These are phyloP conservation scores for Boletales sp. DNA, from an alignment of 768 basidiomycete species.

Conservation along the genomic window DNA sequence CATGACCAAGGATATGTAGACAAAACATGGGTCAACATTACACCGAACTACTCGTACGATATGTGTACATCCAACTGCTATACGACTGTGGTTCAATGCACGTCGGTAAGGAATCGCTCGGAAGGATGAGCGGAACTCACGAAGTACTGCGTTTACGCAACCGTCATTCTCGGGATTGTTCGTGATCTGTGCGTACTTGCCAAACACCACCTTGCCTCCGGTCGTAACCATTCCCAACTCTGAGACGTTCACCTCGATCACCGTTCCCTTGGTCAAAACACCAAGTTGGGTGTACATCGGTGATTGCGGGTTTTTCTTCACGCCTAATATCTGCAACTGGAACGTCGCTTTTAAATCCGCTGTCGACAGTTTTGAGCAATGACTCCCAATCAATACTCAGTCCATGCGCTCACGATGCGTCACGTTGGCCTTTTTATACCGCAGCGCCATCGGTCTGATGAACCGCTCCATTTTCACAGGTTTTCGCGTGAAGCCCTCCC, in stretches of 20 bases:
- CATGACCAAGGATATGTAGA: conserved; percentile 20
- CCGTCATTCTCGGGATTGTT: conserved; percentile 97
- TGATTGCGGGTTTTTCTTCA: conserved; percentile 99
- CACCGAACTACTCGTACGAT: neutral
- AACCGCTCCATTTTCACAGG: conserved; percentile 99
- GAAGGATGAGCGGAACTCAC: conserved; percentile 44
- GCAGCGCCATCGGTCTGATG: conserved; percentile 93
- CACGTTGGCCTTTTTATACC: conserved; percentile 98
- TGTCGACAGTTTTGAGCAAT: conserved; percentile 29
- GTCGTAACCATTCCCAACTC: conserved; percentile 97
- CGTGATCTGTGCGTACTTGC: conserved; percentile 91
- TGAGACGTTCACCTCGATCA: conserved; percentile 98
- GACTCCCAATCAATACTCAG: neutral
- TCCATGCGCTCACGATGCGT: conserved; percentile 79
- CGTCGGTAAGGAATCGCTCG: conserved; percentile 1
- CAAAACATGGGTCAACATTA: conserved; percentile 1
- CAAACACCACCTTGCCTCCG: conserved; percentile 92
- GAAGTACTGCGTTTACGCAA: conserved; percentile 91
- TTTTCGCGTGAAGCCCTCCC: conserved; percentile 96
- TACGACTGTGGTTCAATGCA: conserved; percentile 20
- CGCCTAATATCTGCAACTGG: conserved; percentile 95
- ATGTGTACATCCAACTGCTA: conserved; percentile 9
- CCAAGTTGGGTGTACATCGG: conserved; percentile 97
- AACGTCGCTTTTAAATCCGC: conserved; percentile 98
- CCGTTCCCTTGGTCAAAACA: conserved; percentile 96